Base-by-base conservation (phyloP, 2,329 filamentous ascomycete genomes). In the Sordariomycetes sp. region DNA sequence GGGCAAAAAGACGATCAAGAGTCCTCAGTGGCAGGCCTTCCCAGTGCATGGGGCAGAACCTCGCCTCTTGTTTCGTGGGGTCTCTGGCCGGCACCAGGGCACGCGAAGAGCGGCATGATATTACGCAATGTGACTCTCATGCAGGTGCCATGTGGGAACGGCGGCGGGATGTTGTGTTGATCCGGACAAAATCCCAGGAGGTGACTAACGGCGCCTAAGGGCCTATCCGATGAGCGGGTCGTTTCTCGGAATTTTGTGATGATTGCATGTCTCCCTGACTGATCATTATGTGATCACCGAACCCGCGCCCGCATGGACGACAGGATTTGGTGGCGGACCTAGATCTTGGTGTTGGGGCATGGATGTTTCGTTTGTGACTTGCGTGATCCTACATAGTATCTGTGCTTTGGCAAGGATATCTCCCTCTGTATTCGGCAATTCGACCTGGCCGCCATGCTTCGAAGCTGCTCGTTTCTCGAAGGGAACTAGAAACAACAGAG, bases 231-330 rank as follows among this genome's bases (percentile, higher is more conserved):
- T n/a, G 3, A n/a, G 24, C n/a, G 48, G 20, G 20, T 28, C 48
- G 22, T 7, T 24, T 51, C n/a, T 28, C 24, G 20, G 8, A n/a
- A 20, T 3, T 1, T 54, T 35, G 25, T 11, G 11, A 3, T 54
- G 22, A 57, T 32, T 48, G 34, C n/a, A 35, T 51, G 16, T 43
- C 51, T 35, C 54, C 43, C 51, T 57, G 55, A 57, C 55, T 35
- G 46, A 57, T 24, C 55, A 57, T 57, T 57, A 57, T 50, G 55
- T 57, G 55, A 57, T 57, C 43, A 52, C 24, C 5, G 22, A 22
- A 18, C 20, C n/a, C 18, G 24, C 25, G 24, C 25, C 43, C 55
- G 48, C 25, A 34, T n/a, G 24, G 24, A 12, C 3, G n/a, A 22
- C 5, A 20, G 46, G 20, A 32, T 32, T n/a, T 32, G 28, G 4